Conservation (phyloP, 1,139 yeast genomes). For the Nematodospora anomalae region DNA sequence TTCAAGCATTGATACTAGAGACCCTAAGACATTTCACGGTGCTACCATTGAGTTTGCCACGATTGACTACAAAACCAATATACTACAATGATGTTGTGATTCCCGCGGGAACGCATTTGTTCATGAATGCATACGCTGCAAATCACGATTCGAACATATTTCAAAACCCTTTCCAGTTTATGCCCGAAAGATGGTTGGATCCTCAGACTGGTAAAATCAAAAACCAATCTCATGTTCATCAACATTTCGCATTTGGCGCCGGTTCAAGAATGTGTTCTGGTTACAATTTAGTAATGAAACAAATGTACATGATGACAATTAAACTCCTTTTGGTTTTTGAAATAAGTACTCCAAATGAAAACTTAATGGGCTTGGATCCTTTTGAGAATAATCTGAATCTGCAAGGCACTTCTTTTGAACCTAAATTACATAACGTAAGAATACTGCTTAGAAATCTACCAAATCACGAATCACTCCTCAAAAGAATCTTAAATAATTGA, state of each 20-base stretch:
- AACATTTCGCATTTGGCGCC: constrained; percentile 66
- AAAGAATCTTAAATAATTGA: constrained; percentile 2
- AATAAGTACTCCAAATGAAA: constrained; percentile 41
- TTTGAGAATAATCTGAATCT: constrained; percentile 50
- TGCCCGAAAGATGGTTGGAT: constrained; percentile 61
- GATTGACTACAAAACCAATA: constrained; percentile 55
- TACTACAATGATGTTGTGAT: constrained; percentile 37
- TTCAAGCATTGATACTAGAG: constrained; percentile 62
- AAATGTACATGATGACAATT: constrained; percentile 49
- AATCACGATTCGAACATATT: constrained; percentile 59
- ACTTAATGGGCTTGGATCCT: constrained; percentile 48
- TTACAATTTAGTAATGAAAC: constrained; percentile 57
- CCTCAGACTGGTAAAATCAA: constrained; percentile 20
- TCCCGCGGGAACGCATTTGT: constrained; percentile 55
- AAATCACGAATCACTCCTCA: constrained; percentile 24
- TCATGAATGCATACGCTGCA: constrained; percentile 72
- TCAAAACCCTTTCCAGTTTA: constrained; percentile 50
- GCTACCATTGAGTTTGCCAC: constrained; percentile 65
- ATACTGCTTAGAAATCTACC: constrained; percentile 23
- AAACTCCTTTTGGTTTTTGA: constrained; percentile 35
- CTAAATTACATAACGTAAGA: constrained; percentile 41
- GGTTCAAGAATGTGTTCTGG: constrained; percentile 76
- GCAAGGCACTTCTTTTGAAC: constrained; percentile 61
- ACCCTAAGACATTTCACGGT: constrained; percentile 64
- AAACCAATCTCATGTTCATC: constrained; percentile 19